Base-by-base conservation (phyloP, 2,329 filamentous ascomycete species). In the Westerdykella sp. region DNA sequence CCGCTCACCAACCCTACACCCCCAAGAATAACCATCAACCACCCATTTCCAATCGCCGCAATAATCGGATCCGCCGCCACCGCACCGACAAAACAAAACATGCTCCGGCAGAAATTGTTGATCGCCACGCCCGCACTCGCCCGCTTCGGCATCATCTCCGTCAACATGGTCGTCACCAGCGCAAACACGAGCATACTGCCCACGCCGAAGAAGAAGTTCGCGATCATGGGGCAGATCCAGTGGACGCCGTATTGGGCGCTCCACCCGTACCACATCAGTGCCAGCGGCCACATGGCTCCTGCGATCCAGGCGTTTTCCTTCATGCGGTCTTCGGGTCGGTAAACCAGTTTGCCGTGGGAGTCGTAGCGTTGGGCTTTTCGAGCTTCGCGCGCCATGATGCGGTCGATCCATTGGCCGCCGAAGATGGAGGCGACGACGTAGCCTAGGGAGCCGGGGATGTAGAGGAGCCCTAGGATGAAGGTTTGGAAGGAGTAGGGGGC, bases 1-100 rank as follows among this genome's bases (percentile, higher is more conserved):
- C 80, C 78, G 48, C 75, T 77, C 0, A 78, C 57, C 57, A 84
- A 73, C 37, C 59, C 60, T 58, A 57, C 63, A 1, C 85, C 72
- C 2, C 61, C 66, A 30, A 69, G 37, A 5, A 67, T 65, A 1
- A 66, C 68, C 52, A 60, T 66, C 16, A 69, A 31, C 66, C 66
- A 69, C 1, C 66, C 66, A 49, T 68, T 67, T 1, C 66, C 66
- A 42, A 69, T 63, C 2, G 56, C 57, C 1, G 40, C 41, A 15
- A 69, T 54, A 7, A 66, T 42, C 13, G 66, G 65, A 13, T 67
- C 61, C 21, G 66, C 63, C 1, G 64, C 57, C 6, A 69, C 51
- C 11, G 63, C 64, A 6, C 61, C 66, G 3, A 59, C 60, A 45
- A 63, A 69, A 6, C 54, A 60, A 38, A 59, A 66, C 12, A 68